Conservation (phyloP, 1,284 basidiomycete genomes). For the Rhodofomes roseus region DNA sequence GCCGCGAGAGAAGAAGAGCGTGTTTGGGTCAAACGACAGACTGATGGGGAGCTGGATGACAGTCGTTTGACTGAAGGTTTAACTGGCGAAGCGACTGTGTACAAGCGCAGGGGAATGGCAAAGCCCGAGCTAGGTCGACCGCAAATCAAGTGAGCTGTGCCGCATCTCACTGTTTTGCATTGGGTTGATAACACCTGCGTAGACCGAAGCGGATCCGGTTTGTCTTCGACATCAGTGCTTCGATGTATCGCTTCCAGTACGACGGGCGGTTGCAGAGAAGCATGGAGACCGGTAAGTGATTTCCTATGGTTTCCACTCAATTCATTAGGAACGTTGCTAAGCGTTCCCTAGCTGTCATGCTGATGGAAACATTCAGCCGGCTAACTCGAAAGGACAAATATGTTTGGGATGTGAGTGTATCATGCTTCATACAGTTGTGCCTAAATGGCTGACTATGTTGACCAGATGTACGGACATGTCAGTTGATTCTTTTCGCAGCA, state of each 20-base stretch:
- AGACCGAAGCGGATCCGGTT: constrained; percentile 67
- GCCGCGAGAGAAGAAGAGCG: constrained; percentile 65
- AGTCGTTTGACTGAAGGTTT: constrained; percentile 61
- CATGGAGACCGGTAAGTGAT: constrained; percentile 53
- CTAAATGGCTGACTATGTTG: constrained; percentile 1
- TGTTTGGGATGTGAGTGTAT: constrained; percentile 59
- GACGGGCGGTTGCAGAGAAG: constrained; percentile 60
- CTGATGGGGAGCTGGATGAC: constrained; percentile 66
- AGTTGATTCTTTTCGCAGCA: no score
- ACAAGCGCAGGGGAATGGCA: constrained; percentile 65
- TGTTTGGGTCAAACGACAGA: constrained; percentile 66
- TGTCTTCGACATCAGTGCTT: constrained; percentile 69
- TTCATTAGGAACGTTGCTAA: background rate
- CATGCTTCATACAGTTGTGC: background rate
- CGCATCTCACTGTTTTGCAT: background rate
- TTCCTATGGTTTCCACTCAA: constrained; percentile 1
- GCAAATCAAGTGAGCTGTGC: constrained; percentile 52
- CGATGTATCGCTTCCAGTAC: constrained; percentile 72
- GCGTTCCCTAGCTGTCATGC: constrained; percentile 49
- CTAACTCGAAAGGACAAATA: constrained; percentile 64
- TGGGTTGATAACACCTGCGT: background rate
- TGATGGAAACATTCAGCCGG: constrained; percentile 66
- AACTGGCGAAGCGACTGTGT: constrained; percentile 64
- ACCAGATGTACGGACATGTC: constrained; percentile 62
- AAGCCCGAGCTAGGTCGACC: constrained; percentile 64